These are phyloP conservation scores for Leccinum incarnatum DNA, from an alignment of 768 basidiomycete genomes.

Conservation along the genomic window DNA sequence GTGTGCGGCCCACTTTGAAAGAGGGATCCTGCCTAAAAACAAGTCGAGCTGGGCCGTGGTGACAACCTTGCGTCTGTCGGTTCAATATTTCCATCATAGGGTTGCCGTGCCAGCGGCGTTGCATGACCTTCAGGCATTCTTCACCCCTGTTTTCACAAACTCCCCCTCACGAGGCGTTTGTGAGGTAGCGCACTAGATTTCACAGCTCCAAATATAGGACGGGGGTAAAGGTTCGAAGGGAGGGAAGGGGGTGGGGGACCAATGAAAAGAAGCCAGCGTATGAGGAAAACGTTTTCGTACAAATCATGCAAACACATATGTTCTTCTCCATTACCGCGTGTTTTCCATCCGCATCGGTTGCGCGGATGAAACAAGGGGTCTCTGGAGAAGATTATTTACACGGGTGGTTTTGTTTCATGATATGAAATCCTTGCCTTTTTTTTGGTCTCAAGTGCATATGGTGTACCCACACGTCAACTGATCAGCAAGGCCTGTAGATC, in stretches of 20 bases:
- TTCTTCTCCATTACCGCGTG: slow-evolving; percentile 1
- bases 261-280: not conserved
- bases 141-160: slow-evolving; percentile 1
- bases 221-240: not conserved
- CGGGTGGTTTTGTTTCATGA: slow-evolving; percentile 4
- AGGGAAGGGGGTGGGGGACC: not conserved
- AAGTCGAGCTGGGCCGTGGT: not conserved
- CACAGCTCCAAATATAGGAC: not conserved
- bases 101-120: not conserved
- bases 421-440: slow-evolving; percentile 14
- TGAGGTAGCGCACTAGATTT: slow-evolving; percentile 12
- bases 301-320: not conserved
- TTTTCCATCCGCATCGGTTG: slow-evolving; percentile 9
- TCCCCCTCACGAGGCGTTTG: slow-evolving; percentile 21
- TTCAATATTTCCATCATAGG: not conserved
- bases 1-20: not conserved
- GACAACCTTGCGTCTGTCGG: not conserved
- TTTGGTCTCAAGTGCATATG: not conserved
- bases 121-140: slow-evolving; percentile 1
- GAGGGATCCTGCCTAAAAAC: not conserved
- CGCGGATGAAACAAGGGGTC: slow-evolving; percentile 21
- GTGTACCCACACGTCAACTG: not conserved
- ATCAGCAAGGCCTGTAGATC: slow-evolving; percentile 17
- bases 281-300: not conserved
- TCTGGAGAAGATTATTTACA: slow-evolving; percentile 5